These are phyloP conservation scores for Isatis lusitanica DNA, from an alignment of 441 rosid species.

Conservation along the genomic window DNA sequence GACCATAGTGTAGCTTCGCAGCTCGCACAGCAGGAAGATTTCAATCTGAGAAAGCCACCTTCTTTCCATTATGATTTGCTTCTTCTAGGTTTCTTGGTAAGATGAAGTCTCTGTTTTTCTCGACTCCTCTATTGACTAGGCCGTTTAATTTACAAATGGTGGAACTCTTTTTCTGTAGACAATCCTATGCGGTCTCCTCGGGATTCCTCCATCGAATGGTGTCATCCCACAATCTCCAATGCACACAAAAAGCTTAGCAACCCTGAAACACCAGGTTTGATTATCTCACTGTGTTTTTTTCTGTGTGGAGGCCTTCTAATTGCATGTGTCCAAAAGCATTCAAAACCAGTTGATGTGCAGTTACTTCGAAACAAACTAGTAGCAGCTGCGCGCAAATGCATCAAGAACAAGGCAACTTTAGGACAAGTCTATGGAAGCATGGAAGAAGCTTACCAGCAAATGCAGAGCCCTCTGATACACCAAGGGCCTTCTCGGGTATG, in stretches of 20 bases:
- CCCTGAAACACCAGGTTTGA: constrained; percentile 59
- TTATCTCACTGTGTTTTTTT: not conserved
- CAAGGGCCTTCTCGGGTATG: constrained; percentile 60
- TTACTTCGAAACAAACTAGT: constrained; percentile 56
- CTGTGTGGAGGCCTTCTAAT: not conserved
- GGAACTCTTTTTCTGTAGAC: constrained; percentile 39
- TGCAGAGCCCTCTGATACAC: constrained; percentile 59
- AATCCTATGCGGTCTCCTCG: constrained; percentile 61
- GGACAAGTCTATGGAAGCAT: constrained; percentile 61
- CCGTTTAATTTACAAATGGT: not conserved
- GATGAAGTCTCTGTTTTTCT: constrained; percentile 5
- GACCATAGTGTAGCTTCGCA: constrained; percentile 79
- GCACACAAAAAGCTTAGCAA: constrained; percentile 73
- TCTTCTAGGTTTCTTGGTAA: constrained; percentile 71
- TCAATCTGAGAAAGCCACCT: constrained; percentile 66
- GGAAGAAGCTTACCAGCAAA: constrained; percentile 67
- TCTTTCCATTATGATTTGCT: constrained; percentile 68
- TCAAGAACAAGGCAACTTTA: constrained; percentile 49
- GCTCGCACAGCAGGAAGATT: constrained; percentile 71
- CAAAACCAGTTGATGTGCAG: constrained; percentile 35
- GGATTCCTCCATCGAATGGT: constrained; percentile 73
- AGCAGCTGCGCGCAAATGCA: constrained; percentile 54
- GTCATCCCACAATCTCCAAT: constrained; percentile 78
- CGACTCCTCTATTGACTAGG: not conserved
- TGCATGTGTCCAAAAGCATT: not conserved